phyloP scores from a whole-genome alignment of 2,329 filamentous ascomycete species.

The Paecilomyces dactylethromorphus region DNA sequence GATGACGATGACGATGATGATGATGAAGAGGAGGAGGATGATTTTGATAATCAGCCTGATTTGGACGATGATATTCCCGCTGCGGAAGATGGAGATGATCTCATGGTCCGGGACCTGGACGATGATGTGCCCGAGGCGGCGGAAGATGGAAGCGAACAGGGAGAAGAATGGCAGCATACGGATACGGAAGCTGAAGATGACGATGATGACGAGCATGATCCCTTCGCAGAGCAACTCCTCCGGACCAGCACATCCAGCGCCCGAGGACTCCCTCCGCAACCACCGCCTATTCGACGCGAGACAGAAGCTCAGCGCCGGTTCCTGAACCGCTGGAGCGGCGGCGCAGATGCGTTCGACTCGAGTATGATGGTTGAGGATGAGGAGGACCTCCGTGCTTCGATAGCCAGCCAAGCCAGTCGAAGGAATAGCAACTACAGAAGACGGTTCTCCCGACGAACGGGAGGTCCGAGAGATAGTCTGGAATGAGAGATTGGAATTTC shows the following conservation, averaged over 20 bases:
- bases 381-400: conserved; percentile 26
- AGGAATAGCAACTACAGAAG: conserved; percentile 26
- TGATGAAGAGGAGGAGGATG: conserved; percentile 35
- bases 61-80: conserved; percentile 58
- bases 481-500: conserved; percentile 28
- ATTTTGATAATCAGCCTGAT: conserved; percentile 39
- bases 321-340: conserved; percentile 32
- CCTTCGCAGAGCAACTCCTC: conserved; percentile 21
- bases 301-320: conserved; percentile 35
- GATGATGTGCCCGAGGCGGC: conserved; percentile 61
- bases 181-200: conserved; percentile 63
- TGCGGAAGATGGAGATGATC: conserved; percentile 43
- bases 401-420: conserved; percentile 25
- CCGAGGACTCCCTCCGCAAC: conserved; percentile 20
- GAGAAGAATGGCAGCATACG: conserved; percentile 66
- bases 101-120: conserved; percentile 65
- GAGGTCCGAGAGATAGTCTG: conserved; percentile 46
- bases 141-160: conserved; percentile 37
- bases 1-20: conserved; percentile 34
- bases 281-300: conserved; percentile 18
- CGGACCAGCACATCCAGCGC: conserved; percentile 29
- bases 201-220: conserved; percentile 31
- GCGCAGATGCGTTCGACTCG: conserved; percentile 27
- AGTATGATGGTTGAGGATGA: conserved; percentile 27
- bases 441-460: conserved; percentile 34